Base-by-base conservation (phyloP, 2,329 filamentous ascomycete genomes). In the Didymella exigua region DNA sequence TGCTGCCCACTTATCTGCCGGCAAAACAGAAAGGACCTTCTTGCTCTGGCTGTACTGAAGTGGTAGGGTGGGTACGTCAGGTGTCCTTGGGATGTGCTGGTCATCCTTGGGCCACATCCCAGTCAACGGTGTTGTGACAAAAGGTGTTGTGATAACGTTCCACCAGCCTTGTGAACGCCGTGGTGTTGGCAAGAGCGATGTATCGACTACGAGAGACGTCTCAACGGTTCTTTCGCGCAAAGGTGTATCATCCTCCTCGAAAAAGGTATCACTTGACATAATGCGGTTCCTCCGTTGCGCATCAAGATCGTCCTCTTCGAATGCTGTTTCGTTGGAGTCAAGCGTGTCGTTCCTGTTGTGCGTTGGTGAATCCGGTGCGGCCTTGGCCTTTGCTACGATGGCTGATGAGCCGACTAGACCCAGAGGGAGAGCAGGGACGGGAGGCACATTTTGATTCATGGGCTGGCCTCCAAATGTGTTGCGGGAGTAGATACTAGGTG, bases 81-180 rank as follows among this genome's bases (percentile, higher is more conserved):
- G 73, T n/a, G 67, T 72, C 27, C 50, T 63, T 7, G 67, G 62
- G 0, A 33, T 59, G 10, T 62, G 58, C 5, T 56, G 60, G 7
- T 61, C 68, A 23, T 56, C 62, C 45, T 69, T 64, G 5, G 69
- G 69, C 66, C 72, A 77, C 47, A 74, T 68, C 45, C 69, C 65
- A 53, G 74, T 66, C 64, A 70, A 61, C 41, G 74, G 60, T 57
- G 78, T 71, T 47, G 69, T 66, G 21, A 73, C 68, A 65, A 91
- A 91, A 0, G 89, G 89, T 1, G 89, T 89, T 7, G 84, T 87
- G 50, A 92, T 85, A 61, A 89, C 82, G 65, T 90, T 89, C 89
- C 89, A 92, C 89, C 89, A 92, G 18, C 89, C 89, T 56, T 82
- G 81, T 23, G 87, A 88, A 50, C 81, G 81, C 10, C 84, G 82